phyloP scores from a whole-genome alignment of 1,284 basidiomycete genomes.

The Puccinia coronata region DNA sequence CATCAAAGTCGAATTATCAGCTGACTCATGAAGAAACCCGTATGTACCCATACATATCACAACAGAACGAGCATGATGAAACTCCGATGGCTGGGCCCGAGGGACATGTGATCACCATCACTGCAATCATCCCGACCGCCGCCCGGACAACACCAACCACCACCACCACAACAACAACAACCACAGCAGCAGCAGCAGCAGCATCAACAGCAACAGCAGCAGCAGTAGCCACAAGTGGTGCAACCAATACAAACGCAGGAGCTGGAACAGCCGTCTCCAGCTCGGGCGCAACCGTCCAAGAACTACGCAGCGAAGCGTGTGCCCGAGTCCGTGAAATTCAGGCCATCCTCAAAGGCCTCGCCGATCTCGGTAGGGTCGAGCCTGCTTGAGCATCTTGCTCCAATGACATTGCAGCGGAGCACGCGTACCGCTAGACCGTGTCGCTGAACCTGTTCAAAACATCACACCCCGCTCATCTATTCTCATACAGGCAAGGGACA shows the following conservation, averaged over 20 bases:
- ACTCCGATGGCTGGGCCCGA: slow-evolving; percentile 1
- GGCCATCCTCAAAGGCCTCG: slow-evolving; percentile 40
- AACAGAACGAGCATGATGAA: slow-evolving; percentile 11
- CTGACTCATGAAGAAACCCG: too few species aligned
- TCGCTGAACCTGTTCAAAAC: too few species aligned
- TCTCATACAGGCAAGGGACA: too few species aligned
- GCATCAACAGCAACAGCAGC: background rate
- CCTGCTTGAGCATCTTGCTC: slow-evolving; percentile 6
- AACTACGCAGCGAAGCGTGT: slow-evolving; percentile 31
- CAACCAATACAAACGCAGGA: too few species aligned
- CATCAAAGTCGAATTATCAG: too few species aligned
- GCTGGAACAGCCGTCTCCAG: background rate
- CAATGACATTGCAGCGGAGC: too few species aligned
- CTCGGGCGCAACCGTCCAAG: slow-evolving; percentile 17
- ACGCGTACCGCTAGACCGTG: too few species aligned
- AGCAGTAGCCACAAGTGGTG: background rate
- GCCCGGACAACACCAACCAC: background rate
- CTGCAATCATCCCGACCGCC: slow-evolving; percentile 34
- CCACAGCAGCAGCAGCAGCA: background rate
- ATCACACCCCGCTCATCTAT: background rate
- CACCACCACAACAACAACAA: too few species aligned
- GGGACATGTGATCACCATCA: slow-evolving; percentile 38
- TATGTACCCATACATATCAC: background rate
- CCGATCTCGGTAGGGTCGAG: slow-evolving; percentile 42
- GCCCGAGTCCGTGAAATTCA: slow-evolving; percentile 41